phyloP scores from a whole-genome alignment of 345 rosid genomes.

The Mallotus nudiflorus region DNA sequence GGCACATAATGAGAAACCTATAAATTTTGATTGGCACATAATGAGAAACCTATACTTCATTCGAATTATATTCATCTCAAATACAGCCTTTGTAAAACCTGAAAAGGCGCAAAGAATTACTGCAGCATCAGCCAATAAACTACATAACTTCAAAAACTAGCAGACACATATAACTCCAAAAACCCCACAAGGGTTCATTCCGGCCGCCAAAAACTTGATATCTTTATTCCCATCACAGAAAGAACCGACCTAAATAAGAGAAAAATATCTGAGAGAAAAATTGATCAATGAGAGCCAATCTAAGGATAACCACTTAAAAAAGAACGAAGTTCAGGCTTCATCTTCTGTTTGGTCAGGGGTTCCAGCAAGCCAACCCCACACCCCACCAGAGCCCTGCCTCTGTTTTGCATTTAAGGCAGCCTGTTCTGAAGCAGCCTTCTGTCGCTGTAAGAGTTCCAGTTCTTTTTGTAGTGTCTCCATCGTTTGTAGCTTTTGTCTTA shows the following conservation, averaged over 20 bases:
- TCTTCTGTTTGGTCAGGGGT: conserved; percentile 43
- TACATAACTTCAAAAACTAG: conserved; percentile 13
- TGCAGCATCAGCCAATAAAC: conserved; percentile 3
- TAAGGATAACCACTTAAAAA: background rate
- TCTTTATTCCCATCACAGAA: conserved; percentile 28
- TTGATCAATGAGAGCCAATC: conserved; percentile 1
- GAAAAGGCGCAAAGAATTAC: background rate
- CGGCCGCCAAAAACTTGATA: conserved; percentile 20
- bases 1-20: too few relatives aligned
- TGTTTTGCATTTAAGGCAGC: conserved; percentile 70
- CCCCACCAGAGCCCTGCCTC: conserved; percentile 81
- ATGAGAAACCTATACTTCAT: conserved; percentile 17
- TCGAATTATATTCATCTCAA: conserved; percentile 13
- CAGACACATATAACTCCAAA: conserved; percentile 23
- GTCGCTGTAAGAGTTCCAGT: conserved; percentile 87
- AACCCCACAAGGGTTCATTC: background rate
- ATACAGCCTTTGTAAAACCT: conserved; percentile 20
- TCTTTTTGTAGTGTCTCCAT: conserved; percentile 86
- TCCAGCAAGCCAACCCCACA: conserved; percentile 99
- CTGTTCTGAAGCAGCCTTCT: conserved; percentile 95
- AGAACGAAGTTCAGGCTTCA: conserved; percentile 30
- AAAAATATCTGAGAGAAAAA: background rate
- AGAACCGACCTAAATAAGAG: background rate
- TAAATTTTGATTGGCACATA: conserved; percentile 3
- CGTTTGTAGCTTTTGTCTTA: conserved; percentile 86